Percentiles rank a stretch among this genome's conserved stretches.
Evolutionary conservation across 78 protist species (phyloP).

Genomic region (Chrysochromulina tobinii): DNA sequence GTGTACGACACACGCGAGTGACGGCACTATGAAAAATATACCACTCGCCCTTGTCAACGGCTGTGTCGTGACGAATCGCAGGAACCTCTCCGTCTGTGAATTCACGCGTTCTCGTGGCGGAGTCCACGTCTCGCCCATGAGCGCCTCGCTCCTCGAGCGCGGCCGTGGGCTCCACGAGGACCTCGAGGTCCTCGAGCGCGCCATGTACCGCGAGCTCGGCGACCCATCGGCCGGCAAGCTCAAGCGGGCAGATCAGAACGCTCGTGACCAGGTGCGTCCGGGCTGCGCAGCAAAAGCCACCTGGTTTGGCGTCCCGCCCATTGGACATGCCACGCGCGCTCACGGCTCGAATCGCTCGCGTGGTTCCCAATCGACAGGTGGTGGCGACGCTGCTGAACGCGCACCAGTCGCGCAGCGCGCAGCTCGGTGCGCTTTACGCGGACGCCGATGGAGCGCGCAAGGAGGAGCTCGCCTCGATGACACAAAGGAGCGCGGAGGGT

Average conservation of each 20-base stretch:
- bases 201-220: neutral
- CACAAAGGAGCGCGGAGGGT: neutral
- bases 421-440: neutral
- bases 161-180: conserved; percentile 12
- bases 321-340: too few species aligned
- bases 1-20: too few species aligned
- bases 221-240: neutral
- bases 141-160: neutral
- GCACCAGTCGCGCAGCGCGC: neutral
- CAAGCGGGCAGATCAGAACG: neutral
- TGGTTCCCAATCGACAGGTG: neutral
- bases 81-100: too few species aligned
- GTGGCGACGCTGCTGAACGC: neutral
- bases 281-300: neutral
- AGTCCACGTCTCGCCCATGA: neutral
- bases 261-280: neutral
- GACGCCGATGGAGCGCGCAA: neutral
- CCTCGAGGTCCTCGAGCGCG: neutral
- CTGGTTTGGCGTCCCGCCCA: too few species aligned
- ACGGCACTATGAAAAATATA: too few species aligned
- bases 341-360: neutral
- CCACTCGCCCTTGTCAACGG: too few species aligned
- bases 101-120: too few species aligned
- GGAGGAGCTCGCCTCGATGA: neutral
- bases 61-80: too few species aligned